Percentiles rank a stretch among this genome's conserved stretches.
These are phyloP conservation scores for Diaporthe velutina DNA, from an alignment of 2,329 filamentous ascomycete species.

Conservation along the genomic window DNA sequence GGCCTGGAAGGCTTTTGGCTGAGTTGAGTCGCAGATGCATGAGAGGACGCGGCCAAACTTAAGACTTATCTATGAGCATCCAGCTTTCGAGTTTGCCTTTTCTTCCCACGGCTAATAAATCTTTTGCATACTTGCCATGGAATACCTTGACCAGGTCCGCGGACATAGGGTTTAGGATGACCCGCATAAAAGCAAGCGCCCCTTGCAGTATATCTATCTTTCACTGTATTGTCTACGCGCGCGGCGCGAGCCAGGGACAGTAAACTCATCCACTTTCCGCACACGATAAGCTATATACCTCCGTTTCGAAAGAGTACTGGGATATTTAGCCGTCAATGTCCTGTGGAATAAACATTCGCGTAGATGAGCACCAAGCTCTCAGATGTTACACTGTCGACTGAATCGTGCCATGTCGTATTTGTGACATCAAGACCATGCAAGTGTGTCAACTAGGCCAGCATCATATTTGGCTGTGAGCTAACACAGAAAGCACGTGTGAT, in stretches of 20 bases:
- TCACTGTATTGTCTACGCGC: neutral
- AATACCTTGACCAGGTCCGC: neutral
- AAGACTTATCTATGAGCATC: slow-evolving; percentile 4
- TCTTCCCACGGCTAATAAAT: neutral
- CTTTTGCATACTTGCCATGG: neutral
- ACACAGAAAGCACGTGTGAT: neutral
- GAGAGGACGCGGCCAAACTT: slow-evolving; percentile 4
- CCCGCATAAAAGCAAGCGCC: neutral
- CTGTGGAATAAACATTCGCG: neutral
- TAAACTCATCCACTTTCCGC: neutral
- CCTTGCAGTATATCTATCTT: neutral
- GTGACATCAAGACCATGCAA: neutral
- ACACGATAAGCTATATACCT: neutral
- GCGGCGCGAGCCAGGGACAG: neutral
- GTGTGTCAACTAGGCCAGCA: neutral
- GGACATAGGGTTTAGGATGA: neutral
- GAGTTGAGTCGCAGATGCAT: neutral
- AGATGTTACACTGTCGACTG: neutral
- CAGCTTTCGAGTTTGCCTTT: slow-evolving; percentile 4
- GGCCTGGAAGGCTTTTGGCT: neutral
- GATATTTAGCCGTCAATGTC: neutral
- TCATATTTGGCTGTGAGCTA: neutral
- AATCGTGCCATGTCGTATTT: neutral
- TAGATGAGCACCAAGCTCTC: neutral
- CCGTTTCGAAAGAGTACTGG: neutral